Evolutionary conservation across 1,284 basidiomycete species (phyloP), one percentile per base, ranked within the genome.

Genomic region (Cerrena zonata): DNA sequence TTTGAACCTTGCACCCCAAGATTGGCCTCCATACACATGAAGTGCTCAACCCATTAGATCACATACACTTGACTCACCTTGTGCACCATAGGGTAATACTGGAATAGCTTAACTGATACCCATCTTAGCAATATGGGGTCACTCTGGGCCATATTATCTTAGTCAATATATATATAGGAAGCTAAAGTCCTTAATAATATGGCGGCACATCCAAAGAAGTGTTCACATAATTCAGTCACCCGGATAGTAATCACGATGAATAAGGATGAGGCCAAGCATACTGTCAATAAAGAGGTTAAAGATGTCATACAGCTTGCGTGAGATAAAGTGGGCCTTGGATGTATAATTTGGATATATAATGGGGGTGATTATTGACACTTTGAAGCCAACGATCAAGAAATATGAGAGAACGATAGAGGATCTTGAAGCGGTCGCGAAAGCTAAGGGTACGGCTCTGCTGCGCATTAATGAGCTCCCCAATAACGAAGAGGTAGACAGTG

Each of bases 191-290:
- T 53, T 50, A 22, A 42, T 41, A 3, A 55, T 44, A 25, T 54
- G 36, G 15, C 54, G 42, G 50, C 47, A 22, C 45, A 48, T 15
- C 56, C 56, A 36, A 56, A 58, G 45, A 49, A 45, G 22, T 58
- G 56, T 37, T 76, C 69, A 49, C 64, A 65, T 0, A 60, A 24
- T 49, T 75, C 69, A 0, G 62, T 74, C 11, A 68, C 69, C 51
- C 69, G 63, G 7, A 10, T 51, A 38, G 45, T 67, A 55, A 48
- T 74, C 67, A 5, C 69, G 65, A 55, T 73, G 61, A 27, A 71
- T 60, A 45, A 63, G 30, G 7, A 73, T 41, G 0, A 73, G 57
- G 1, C 27, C 47, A 1, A 73, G 41, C 11, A 65, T 53, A 0
- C 70, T 68, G 11, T 69, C 54, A 3, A 69, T 57, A 10, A 72